Evolutionary conservation across 2,329 filamentous ascomycete species (phyloP), one percentile per base, ranked within the genome.

Genomic region (Rhynchosporium secalis): DNA sequence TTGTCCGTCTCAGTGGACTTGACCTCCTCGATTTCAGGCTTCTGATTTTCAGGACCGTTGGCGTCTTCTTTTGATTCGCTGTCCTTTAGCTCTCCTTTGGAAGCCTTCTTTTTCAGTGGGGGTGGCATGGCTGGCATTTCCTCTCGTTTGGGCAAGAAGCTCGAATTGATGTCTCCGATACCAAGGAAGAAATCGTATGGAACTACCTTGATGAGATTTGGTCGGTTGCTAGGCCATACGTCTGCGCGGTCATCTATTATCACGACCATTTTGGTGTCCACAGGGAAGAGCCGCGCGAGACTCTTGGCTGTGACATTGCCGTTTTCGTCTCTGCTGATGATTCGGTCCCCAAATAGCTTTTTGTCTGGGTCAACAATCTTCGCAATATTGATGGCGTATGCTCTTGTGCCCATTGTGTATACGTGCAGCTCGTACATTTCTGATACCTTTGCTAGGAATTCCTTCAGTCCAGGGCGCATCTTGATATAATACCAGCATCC

Each of bases 401-500:
- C 91, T 66, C 95, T 86, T 28, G 95, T 99, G 61, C 94, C 95
- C 95, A 99, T 99, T 48, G 95, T 99, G 79, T 99, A 99, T 66
- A 99, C 94, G 75, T 99, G 95, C 72, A 98, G 81, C 78, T 99
- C 95, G 77, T 95, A 99, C 71, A 95, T 80, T 71, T 87, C 83
- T 0, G 92, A 86, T 54, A 97, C 83, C 58, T 86, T 84, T 62
- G 90, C 81, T 55, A 99, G 81, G 72, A 99, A 99, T 47, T 89
- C 84, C 65, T 86, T 81, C 56, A 98, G 78, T 2, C 93, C 92
- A 0, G 95, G 95, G 41, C 95, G 91, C 78, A 96, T 86, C 79
- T 99, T 99, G 80, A 99, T 96, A 76, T 98, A 99, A 77, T 99
- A 99, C 84, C 90, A 96, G 74, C 89, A 94, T n/a, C 87, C 88